These are phyloP conservation scores for Aegilops speltoides DNA, from an alignment of 176 grass and related monocot species.

Conservation along the genomic window DNA sequence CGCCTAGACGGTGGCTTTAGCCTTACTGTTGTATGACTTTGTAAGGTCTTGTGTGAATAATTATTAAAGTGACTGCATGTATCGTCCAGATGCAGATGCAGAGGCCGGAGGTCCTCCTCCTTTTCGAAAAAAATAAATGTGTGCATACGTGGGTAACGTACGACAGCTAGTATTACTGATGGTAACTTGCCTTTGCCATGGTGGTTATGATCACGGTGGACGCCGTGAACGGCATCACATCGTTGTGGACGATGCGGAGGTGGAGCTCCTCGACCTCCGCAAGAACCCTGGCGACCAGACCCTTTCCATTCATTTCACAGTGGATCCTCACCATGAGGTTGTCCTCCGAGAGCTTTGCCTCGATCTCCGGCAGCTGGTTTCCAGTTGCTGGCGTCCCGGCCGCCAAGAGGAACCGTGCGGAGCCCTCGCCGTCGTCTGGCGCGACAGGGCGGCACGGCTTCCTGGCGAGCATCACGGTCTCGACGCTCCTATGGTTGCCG, in stretches of 20 bases:
- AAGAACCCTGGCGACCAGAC: constrained; percentile 41
- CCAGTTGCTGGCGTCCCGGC: background rate
- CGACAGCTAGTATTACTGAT: background rate
- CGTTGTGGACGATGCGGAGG: constrained; percentile 42
- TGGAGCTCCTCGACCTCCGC: constrained; percentile 48
- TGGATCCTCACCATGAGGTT: constrained; percentile 59
- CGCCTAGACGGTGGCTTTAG: no score
- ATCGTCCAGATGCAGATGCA: no score
- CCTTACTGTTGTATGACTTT: no score
- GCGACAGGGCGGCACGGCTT: constrained; percentile 9
- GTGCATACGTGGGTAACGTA: no score
- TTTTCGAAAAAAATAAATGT: no score
- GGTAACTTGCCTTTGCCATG: constrained; percentile 47
- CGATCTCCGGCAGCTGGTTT: constrained; percentile 41
- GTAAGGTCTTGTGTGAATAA: no score
- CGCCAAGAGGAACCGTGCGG: background rate
- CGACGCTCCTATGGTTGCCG: constrained; percentile 19
- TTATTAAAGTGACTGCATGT: no score
- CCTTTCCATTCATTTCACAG: constrained; percentile 28
- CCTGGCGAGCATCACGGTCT: constrained; percentile 33
- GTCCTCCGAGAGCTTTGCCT: constrained; percentile 39
- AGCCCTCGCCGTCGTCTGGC: background rate
- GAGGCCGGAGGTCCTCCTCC: no score
- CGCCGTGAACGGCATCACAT: constrained; percentile 39
- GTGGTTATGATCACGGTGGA: constrained; percentile 47